Percentiles rank a stretch among this genome's conserved stretches.
Conservation (phyloP, 768 basidiomycete genomes). For the Cyclocybe cylindracea region DNA sequence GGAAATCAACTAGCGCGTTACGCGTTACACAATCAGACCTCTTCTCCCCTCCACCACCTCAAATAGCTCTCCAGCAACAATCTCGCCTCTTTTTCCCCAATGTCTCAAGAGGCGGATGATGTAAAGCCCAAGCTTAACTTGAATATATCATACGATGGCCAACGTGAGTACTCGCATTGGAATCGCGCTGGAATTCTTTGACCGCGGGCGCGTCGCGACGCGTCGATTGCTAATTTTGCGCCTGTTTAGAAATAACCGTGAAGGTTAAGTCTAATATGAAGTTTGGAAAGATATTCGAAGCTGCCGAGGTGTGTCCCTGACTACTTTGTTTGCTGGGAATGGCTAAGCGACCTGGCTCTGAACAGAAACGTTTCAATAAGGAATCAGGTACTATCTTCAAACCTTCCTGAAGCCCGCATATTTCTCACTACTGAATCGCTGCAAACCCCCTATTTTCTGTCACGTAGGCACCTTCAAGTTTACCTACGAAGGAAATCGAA, state of each 20-base stretch:
- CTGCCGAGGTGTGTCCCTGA: slow-evolving; percentile 54
- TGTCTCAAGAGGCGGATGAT: slow-evolving; percentile 58
- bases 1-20: too few relatives aligned
- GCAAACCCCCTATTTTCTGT: neutral
- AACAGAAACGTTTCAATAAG: slow-evolving; percentile 59
- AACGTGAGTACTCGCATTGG: slow-evolving; percentile 37
- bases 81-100: slow-evolving; percentile 13
- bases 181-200: neutral
- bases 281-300: slow-evolving; percentile 69
- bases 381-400: slow-evolving; percentile 41
- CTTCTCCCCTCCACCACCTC: too few relatives aligned
- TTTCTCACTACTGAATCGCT: neutral
- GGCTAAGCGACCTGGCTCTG: neutral
- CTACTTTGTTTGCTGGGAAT: neutral
- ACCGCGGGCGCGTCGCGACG: slow-evolving; percentile 1
- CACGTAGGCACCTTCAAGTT: slow-evolving; percentile 64
- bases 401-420: neutral
- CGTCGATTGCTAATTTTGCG: neutral
- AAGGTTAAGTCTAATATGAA: slow-evolving; percentile 66
- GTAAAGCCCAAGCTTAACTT: slow-evolving; percentile 74
- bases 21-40: too few relatives aligned
- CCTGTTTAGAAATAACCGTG: slow-evolving; percentile 55
- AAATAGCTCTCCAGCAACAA: neutral
- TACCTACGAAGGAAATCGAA: slow-evolving; percentile 51
- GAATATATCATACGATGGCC: slow-evolving; percentile 54